These are phyloP conservation scores for Pichia sp. DNA, from an alignment of 1,139 yeast species.

Conservation along the genomic window DNA sequence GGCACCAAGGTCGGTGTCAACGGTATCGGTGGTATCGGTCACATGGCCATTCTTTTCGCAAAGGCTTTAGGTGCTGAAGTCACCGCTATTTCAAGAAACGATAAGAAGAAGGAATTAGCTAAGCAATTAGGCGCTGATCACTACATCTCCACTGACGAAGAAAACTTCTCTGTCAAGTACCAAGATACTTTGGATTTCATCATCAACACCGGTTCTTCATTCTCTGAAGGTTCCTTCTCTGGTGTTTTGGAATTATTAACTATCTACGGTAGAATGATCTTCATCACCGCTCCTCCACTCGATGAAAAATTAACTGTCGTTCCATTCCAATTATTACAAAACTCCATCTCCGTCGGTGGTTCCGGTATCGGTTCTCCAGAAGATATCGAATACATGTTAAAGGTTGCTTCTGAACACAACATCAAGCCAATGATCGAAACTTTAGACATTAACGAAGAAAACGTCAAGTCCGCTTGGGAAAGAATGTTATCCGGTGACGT, in stretches of 20 bases:
- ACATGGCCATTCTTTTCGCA: slow-evolving; percentile 54
- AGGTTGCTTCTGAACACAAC: slow-evolving; percentile 51
- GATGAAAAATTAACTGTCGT: slow-evolving; percentile 31
- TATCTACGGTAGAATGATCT: slow-evolving; percentile 42
- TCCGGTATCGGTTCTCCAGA: slow-evolving; percentile 42
- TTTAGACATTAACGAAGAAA: slow-evolving; percentile 48
- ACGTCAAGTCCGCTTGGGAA: slow-evolving; percentile 48
- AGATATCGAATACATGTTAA: slow-evolving; percentile 55
- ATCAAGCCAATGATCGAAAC: slow-evolving; percentile 60
- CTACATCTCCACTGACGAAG: slow-evolving; percentile 48
- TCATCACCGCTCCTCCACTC: slow-evolving; percentile 46
- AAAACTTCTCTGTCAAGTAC: slow-evolving; percentile 32
- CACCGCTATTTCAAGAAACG: slow-evolving; percentile 51
- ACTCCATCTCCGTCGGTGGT: slow-evolving; percentile 36
- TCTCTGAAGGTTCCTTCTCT: slow-evolving; percentile 37
- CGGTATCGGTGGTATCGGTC: slow-evolving; percentile 63
- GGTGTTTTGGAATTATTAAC: slow-evolving; percentile 37
- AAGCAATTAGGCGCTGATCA: slow-evolving; percentile 50
- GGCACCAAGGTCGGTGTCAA: slow-evolving; percentile 48
- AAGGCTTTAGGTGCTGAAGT: slow-evolving; percentile 59
- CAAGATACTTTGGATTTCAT: slow-evolving; percentile 46
- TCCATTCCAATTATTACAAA: slow-evolving; percentile 31
- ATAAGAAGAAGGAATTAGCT: slow-evolving; percentile 49
- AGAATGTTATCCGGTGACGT: slow-evolving; percentile 56
- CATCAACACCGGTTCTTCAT: slow-evolving; percentile 47